Evolutionary conservation across 1,284 basidiomycete species (phyloP).

Genomic region (Ceratobasidium sp.): DNA sequence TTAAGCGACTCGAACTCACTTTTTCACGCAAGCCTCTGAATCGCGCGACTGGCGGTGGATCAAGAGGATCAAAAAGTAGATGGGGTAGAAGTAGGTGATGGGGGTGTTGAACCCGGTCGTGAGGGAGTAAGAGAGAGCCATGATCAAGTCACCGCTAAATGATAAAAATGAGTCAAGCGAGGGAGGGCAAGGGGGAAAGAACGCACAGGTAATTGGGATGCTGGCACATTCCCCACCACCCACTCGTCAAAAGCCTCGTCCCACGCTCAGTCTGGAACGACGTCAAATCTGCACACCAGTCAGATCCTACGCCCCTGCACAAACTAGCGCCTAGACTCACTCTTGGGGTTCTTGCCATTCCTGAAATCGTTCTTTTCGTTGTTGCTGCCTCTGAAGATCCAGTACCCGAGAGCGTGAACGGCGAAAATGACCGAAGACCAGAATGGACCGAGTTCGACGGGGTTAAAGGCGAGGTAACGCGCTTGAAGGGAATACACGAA

Average conservation of each 20-base stretch:
- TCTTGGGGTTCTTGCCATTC: slow-evolving; percentile 94
- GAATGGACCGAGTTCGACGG: slow-evolving; percentile 80
- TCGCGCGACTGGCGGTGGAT: slow-evolving; percentile 92
- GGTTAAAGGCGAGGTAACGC: slow-evolving; percentile 91
- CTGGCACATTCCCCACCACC: slow-evolving; percentile 96
- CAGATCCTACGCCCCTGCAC: neutral
- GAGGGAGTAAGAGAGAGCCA: slow-evolving; percentile 94
- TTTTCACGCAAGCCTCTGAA: slow-evolving; percentile 90
- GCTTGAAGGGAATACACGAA: slow-evolving; percentile 96
- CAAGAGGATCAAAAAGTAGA: slow-evolving; percentile 91
- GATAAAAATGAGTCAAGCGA: neutral
- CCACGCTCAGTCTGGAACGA: slow-evolving; percentile 89
- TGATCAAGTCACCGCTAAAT: slow-evolving; percentile 82
- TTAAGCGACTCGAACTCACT: slow-evolving; percentile 64
- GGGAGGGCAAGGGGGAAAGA: neutral
- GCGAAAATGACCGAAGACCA: slow-evolving; percentile 72
- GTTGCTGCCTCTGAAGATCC: slow-evolving; percentile 91
- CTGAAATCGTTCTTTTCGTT: slow-evolving; percentile 97
- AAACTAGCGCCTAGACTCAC: slow-evolving; percentile 53
- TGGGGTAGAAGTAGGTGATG: slow-evolving; percentile 95
- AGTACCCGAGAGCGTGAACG: slow-evolving; percentile 85
- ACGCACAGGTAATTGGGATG: slow-evolving; percentile 94
- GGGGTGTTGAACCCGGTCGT: slow-evolving; percentile 94
- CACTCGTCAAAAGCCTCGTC: slow-evolving; percentile 91
- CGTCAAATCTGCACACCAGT: slow-evolving; percentile 66